These are phyloP conservation scores for Ustilago crameri DNA, from an alignment of 1,284 basidiomycete genomes.

Conservation along the genomic window DNA sequence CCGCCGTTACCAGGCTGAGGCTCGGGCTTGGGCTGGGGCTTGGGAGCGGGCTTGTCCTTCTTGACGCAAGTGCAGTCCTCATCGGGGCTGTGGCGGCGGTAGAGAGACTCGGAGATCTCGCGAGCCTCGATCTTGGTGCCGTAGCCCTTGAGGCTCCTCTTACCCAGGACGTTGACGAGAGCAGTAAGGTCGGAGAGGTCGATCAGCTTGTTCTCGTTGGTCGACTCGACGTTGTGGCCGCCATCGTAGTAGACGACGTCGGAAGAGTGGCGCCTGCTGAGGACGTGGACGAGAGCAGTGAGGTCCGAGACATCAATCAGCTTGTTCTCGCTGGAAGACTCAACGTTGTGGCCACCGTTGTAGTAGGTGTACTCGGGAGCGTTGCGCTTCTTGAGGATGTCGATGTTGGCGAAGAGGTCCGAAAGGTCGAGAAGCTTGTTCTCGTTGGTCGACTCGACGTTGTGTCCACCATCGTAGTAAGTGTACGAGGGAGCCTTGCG, in stretches of 20 bases:
- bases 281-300: constrained; percentile 28
- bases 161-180: constrained; percentile 43
- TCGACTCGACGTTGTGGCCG: constrained; percentile 41
- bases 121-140: constrained; percentile 33
- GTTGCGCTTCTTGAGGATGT: constrained; percentile 26
- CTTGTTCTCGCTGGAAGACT: constrained; percentile 39
- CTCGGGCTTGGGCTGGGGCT: too few species aligned
- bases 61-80: constrained; percentile 52
- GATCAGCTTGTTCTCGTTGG: constrained; percentile 49
- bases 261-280: constrained; percentile 31
- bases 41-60: too few species aligned
- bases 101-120: constrained; percentile 38
- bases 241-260: constrained; percentile 29
- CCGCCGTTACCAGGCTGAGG: not conserved
- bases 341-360: constrained; percentile 47
- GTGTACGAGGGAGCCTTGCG: constrained; percentile 18
- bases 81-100: constrained; percentile 41
- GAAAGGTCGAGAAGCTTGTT: constrained; percentile 37
- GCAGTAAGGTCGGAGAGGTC: constrained; percentile 40
- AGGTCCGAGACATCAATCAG: constrained; percentile 41
- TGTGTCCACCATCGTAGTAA: constrained; percentile 31
- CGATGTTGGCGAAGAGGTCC: constrained; percentile 19
- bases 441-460: constrained; percentile 29
- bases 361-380: constrained; percentile 16
- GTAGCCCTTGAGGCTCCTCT: constrained; percentile 33